phyloP scores from a whole-genome alignment of 1,284 basidiomycete species.

The Schizophyllum amplum region DNA sequence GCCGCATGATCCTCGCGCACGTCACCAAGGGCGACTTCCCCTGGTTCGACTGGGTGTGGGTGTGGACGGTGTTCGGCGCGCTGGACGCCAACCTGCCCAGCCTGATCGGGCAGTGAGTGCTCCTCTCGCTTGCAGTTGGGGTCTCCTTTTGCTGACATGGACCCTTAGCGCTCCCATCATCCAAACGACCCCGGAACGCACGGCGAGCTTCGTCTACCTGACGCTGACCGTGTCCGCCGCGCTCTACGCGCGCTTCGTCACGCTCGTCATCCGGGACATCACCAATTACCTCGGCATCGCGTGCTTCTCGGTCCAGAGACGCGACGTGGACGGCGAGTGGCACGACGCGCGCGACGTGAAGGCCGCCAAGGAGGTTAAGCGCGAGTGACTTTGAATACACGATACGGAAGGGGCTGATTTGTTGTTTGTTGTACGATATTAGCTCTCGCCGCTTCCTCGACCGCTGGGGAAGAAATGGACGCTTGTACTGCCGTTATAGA shows the following conservation, averaged over 20 bases:
- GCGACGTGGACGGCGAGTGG: slow-evolving; percentile 70
- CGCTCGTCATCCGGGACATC: slow-evolving; percentile 78
- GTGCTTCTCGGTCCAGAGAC: slow-evolving; percentile 84
- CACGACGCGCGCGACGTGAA: slow-evolving; percentile 6
- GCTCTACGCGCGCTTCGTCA: slow-evolving; percentile 75
- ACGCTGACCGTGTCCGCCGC: slow-evolving; percentile 61
- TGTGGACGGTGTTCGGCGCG: slow-evolving; percentile 73
- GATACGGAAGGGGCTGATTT: background rate
- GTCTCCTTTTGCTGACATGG: background rate
- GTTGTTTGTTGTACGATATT: background rate
- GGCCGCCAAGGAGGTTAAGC: background rate
- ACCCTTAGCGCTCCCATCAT: slow-evolving; percentile 53
- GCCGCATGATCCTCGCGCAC: slow-evolving; percentile 90
- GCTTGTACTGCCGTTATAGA: background rate
- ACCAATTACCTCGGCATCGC: slow-evolving; percentile 85
- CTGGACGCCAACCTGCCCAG: slow-evolving; percentile 75
- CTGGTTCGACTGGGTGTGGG: slow-evolving; percentile 87
- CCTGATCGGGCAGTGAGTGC: slow-evolving; percentile 59
- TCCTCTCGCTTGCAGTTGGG: slow-evolving; percentile 8
- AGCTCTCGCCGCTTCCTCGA: background rate
- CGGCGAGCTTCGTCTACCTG: slow-evolving; percentile 61
- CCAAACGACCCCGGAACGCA: slow-evolving; percentile 52
- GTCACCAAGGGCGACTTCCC: slow-evolving; percentile 60
- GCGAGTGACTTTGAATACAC: too few relatives aligned
- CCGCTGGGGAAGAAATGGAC: background rate